Percentiles rank a stretch among this genome's conserved stretches.
Conservation (phyloP, 73 alveolate species). For the Stentor coeruleus region DNA sequence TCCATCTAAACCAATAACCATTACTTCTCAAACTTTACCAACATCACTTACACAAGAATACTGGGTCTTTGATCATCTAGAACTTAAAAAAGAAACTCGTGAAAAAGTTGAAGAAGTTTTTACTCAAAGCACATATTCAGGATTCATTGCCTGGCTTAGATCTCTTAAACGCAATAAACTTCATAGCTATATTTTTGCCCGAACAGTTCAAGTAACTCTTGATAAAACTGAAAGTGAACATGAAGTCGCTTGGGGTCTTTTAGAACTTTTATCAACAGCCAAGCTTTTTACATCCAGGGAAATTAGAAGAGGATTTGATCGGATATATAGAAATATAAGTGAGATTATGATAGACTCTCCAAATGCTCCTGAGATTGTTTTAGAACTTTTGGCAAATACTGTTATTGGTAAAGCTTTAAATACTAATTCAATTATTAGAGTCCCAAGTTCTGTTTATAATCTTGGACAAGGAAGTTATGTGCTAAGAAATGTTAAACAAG, state of each 20-base stretch:
- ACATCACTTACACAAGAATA: background rate
- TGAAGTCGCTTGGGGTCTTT: background rate
- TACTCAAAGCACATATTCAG: background rate
- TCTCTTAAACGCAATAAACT: background rate
- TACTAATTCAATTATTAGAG: background rate
- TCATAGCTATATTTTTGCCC: slow-evolving; percentile 15
- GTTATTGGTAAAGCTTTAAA: background rate
- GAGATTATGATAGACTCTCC: background rate
- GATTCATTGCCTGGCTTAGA: background rate
- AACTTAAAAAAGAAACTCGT: background rate
- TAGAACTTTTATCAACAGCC: background rate
- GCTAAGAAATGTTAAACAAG: background rate
- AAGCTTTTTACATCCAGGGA: slow-evolving; percentile 1
- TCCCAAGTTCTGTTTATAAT: background rate
- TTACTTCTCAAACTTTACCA: background rate
- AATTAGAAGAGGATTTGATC: slow-evolving; percentile 8
- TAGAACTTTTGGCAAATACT: background rate
- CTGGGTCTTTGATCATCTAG: background rate
- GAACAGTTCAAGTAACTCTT: background rate
- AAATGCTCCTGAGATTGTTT: background rate
- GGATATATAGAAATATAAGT: background rate
- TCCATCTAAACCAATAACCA: background rate
- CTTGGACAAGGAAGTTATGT: slow-evolving; percentile 16
- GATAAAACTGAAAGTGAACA: background rate
- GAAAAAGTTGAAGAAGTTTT: background rate